phyloP scores from a whole-genome alignment of 495 filamentous ascomycete species.

The Neurospora hispaniola region DNA sequence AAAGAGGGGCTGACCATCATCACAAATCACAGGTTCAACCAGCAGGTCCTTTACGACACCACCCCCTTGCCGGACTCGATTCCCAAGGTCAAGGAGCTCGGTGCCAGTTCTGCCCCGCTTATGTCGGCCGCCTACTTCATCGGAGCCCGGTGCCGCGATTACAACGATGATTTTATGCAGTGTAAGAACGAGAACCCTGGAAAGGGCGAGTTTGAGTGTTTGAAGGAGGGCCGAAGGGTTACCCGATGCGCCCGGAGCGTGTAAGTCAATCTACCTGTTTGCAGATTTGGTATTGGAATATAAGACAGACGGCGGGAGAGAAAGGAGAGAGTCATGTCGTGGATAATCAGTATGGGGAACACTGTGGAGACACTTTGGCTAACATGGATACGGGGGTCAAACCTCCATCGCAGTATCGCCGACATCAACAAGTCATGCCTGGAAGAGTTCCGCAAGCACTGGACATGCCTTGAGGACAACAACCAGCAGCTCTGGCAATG shows the following conservation, averaged over 20 bases:
- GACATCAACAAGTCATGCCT: conserved; percentile 96
- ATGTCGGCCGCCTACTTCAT: conserved; percentile 94
- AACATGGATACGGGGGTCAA: neutral
- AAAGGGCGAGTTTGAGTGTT: conserved; percentile 81
- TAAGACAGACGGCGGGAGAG: neutral
- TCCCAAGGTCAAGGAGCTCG: conserved; percentile 84
- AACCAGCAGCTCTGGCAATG: conserved; percentile 96
- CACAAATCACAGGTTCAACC: conserved; percentile 64
- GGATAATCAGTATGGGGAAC: neutral
- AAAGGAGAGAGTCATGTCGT: neutral
- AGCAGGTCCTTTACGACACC: conserved; percentile 84
- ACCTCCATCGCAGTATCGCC: conserved; percentile 51
- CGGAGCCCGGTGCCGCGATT: conserved; percentile 83
- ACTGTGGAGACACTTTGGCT: neutral
- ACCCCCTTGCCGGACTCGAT: conserved; percentile 88
- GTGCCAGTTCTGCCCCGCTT: conserved; percentile 81
- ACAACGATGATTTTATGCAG: conserved; percentile 99
- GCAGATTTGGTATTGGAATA: neutral
- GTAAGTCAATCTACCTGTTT: conserved; percentile 44
- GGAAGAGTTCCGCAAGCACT: conserved; percentile 80
- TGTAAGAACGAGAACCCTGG: conserved; percentile 90
- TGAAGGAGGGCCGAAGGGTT: conserved; percentile 92
- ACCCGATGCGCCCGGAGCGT: conserved; percentile 94
- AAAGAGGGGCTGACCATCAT: conserved; percentile 13
- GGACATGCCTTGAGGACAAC: conserved; percentile 91